Evolutionary conservation across 306 rosid species (phyloP).

Genomic region (Fagus crenata): DNA sequence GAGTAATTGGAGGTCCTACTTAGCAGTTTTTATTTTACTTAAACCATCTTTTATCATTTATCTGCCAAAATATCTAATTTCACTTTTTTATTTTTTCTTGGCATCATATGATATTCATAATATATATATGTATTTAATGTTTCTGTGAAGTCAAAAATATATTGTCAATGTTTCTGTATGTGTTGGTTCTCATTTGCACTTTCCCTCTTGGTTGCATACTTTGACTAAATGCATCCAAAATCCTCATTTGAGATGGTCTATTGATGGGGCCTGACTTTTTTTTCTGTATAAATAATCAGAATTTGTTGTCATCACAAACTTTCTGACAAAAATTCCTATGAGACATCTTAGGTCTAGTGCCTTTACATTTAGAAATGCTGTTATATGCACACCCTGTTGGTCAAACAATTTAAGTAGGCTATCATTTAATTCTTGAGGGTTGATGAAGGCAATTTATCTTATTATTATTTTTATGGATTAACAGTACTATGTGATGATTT

Average conservation of each 20-base stretch:
- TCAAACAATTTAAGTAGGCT: neutral
- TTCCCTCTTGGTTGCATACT: constrained; percentile 2
- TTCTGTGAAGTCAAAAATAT: neutral
- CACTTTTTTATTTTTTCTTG: neutral
- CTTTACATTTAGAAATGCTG: neutral
- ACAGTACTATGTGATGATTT: constrained; percentile 7
- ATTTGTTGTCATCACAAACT: neutral
- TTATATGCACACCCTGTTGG: neutral
- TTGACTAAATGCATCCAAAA: neutral
- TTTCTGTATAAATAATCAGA: neutral
- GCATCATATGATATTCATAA: neutral
- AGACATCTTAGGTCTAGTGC: neutral
- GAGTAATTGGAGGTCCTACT: neutral
- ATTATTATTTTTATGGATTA: neutral
- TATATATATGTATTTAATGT: neutral
- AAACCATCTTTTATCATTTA: too few relatives aligned
- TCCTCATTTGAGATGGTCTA: constrained; percentile 11
- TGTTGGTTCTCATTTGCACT: constrained; percentile 1
- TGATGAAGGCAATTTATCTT: constrained; percentile 20
- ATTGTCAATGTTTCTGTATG: neutral
- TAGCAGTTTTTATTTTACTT: neutral
- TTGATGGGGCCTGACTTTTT: constrained; percentile 7
- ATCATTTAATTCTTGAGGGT: neutral
- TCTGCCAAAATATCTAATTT: neutral
- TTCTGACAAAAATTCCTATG: neutral